Conservation (phyloP, 2,329 filamentous ascomycete species). For the Aaosphaeria pasadenensis region DNA sequence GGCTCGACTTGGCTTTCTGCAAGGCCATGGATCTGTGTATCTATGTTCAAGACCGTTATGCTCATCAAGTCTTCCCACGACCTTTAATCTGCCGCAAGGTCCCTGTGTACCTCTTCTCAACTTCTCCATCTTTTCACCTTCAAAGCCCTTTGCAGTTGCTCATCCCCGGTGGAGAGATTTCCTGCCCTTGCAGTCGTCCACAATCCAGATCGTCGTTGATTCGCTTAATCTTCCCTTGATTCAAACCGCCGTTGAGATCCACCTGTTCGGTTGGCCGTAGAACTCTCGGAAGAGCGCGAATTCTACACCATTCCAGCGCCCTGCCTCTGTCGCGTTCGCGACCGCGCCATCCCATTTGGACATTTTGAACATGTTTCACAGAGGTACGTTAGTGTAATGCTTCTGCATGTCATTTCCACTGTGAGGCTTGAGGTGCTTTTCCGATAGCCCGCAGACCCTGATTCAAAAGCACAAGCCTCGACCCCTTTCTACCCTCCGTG, state of each 20-base stretch:
- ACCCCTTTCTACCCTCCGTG: conserved; percentile 14
- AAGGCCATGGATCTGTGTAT: conserved; percentile 15
- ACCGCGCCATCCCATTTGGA: conserved; percentile 23
- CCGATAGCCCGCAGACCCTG: conserved; percentile 12
- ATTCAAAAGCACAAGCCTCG: conserved; percentile 27
- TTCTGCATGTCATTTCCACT: conserved; percentile 22
- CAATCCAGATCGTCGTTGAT: conserved; percentile 21
- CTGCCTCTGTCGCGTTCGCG: conserved; percentile 32
- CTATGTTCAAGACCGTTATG: conserved; percentile 9
- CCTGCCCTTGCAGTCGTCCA: conserved; percentile 27
- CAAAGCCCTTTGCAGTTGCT: not conserved
- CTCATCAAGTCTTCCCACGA: conserved; percentile 6
- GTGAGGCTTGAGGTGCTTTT: conserved; percentile 10
- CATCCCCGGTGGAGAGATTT: not conserved
- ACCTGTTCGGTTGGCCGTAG: conserved; percentile 9
- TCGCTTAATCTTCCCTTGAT: conserved; percentile 13
- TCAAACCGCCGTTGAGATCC: conserved; percentile 9
- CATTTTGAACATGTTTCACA: conserved; percentile 32
- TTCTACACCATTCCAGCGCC: conserved; percentile 32
- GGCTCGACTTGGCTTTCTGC: conserved; percentile 21
- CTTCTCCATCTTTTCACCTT: conserved; percentile 6
- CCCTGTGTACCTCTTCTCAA: conserved; percentile 9
- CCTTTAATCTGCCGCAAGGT: conserved; percentile 15
- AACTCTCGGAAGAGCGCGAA: conserved; percentile 5
- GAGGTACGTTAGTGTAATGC: conserved; percentile 17